Evolutionary conservation across 768 basidiomycete species (phyloP).

Genomic region (Tulasnella sp.): DNA sequence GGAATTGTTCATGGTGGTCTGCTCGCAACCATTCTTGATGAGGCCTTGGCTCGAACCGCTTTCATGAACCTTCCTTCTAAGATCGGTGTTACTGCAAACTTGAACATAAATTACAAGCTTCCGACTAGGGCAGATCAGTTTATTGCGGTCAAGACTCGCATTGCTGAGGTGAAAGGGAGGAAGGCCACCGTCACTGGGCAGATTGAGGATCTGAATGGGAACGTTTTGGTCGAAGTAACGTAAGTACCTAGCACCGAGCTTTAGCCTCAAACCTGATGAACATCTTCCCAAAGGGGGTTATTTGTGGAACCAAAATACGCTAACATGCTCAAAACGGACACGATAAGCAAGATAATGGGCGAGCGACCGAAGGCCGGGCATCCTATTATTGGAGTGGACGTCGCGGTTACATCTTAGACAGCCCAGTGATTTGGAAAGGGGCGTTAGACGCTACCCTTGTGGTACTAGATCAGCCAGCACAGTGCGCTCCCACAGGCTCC

Average conservation of each 20-base stretch:
- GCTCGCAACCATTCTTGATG: constrained; percentile 85
- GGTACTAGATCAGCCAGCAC: background rate
- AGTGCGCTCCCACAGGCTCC: background rate
- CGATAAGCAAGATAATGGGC: background rate
- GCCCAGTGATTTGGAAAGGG: background rate
- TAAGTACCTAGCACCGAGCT: constrained; percentile 40
- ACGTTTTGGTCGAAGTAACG: constrained; percentile 75
- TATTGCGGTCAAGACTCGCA: constrained; percentile 68
- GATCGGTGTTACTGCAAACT: constrained; percentile 87
- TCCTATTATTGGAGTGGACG: constrained; percentile 18
- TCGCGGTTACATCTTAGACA: constrained; percentile 19
- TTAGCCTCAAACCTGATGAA: background rate
- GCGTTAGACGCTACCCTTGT: background rate
- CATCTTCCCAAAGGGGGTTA: constrained; percentile 50
- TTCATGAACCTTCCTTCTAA: constrained; percentile 79
- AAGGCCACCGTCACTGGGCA: constrained; percentile 67
- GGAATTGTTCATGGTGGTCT: constrained; percentile 94
- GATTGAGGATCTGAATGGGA: constrained; percentile 80
- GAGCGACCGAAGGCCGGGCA: constrained; percentile 11
- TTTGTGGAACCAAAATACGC: constrained; percentile 92
- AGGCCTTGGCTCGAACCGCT: constrained; percentile 78
- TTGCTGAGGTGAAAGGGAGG: constrained; percentile 67
- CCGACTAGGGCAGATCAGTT: constrained; percentile 92
- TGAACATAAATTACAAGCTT: constrained; percentile 75
- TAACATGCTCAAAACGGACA: constrained; percentile 54